Evolutionary conservation across 2,329 filamentous ascomycete genomes (phyloP), one percentile per base, ranked within the genome.

Genomic region (Colletotrichum echinochloae): DNA sequence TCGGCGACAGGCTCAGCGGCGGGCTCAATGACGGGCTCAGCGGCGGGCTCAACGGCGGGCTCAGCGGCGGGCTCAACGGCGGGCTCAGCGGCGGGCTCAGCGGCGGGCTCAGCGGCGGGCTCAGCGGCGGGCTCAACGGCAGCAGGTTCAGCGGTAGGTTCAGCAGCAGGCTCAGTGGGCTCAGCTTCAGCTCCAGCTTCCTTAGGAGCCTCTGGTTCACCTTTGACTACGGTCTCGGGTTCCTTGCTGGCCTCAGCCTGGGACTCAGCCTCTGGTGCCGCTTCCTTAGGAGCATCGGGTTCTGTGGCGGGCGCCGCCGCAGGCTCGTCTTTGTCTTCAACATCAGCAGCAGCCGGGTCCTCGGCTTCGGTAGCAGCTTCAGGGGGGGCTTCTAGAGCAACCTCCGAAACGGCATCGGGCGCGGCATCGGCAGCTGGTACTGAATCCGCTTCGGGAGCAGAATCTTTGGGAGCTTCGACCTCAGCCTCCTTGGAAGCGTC

Each of bases 161-260:
- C 61, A 1, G 9, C 35, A 1, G 33, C 49, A 23, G 63, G 20
- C 35, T 65, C 37, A 7, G 26, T 7, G 12, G 52, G 23, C 14
- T 44, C 44, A 4, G 62, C 5, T 23, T 64, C 71, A 20, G 39
- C 18, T 28, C 55, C 39, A 4, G n/a, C 37, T 23, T 33, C 60
- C 33, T 28, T 30, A 5, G n/a, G 41, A 12, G 23, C n/a, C 16
- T 51, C 39, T n/a, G 35, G 14, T 37, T 41, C 18, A 28, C 14
- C 39, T 28, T 62, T 59, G 39, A 30, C 14, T 8, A 26, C 7
- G 55, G 57, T 5, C 48, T 66, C 64, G 16, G 51, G 28, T 12
- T 41, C 37, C 23, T 57, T 14, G 16, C 23, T 26, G 35, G 26
- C n/a, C 37, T 57, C 55, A 23, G 26, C n/a, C 37, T 57, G 35